Conservation (phyloP, 2,329 filamentous ascomycete genomes). For the Mariannaea elegans region DNA sequence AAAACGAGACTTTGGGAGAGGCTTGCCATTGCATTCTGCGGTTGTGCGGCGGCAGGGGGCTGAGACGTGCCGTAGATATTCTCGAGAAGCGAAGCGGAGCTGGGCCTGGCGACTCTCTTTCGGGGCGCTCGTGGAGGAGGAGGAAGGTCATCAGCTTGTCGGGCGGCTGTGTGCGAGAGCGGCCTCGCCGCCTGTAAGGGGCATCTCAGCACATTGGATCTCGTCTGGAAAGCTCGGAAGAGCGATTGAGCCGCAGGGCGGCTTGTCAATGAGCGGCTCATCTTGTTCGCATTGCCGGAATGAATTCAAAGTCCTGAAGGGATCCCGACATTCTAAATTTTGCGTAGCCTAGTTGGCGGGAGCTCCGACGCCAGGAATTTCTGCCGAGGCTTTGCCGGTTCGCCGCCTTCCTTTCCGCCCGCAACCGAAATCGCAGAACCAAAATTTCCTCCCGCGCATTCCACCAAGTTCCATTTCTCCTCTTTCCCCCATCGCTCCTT, state of each 20-base stretch:
- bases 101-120: constrained; percentile 38
- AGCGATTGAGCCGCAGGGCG: constrained; percentile 54
- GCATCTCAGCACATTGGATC: constrained; percentile 27
- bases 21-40: constrained; percentile 44
- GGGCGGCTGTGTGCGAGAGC: constrained; percentile 52
- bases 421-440: constrained; percentile 49
- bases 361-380: constrained; percentile 15
- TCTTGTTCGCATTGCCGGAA: constrained; percentile 46
- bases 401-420: constrained; percentile 46
- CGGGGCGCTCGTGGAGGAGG: constrained; percentile 30
- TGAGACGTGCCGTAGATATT: constrained; percentile 45
- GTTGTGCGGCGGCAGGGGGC: constrained; percentile 21
- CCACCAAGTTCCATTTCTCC: constrained; percentile 41
- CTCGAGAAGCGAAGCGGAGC: constrained; percentile 44
- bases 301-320: constrained; percentile 21
- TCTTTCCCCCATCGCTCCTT: constrained; percentile 37
- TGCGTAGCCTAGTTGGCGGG: constrained; percentile 16
- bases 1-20: constrained; percentile 52
- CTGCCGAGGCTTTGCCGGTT: constrained; percentile 47
- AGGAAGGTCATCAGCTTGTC: constrained; percentile 38
- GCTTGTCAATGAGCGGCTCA: constrained; percentile 55
- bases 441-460: constrained; percentile 49
- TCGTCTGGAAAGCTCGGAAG: constrained; percentile 38
- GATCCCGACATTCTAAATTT: constrained; percentile 39
- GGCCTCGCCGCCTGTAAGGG: constrained; percentile 40